phyloP scores from a whole-genome alignment of 129 eudicot species.

The Scalesia atractyloides region DNA sequence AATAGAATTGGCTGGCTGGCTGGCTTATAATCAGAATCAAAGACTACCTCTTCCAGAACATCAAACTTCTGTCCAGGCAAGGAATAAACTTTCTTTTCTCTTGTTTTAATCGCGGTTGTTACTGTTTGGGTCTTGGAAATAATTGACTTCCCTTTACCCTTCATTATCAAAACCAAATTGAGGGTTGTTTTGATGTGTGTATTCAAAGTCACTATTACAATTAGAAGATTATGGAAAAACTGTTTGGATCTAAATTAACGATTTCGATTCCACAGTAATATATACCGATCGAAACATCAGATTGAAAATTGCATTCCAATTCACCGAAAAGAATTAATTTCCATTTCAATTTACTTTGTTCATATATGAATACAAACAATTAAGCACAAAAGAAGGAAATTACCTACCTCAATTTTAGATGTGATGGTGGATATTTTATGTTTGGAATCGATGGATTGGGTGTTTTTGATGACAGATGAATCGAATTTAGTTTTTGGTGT shows the following conservation, averaged over 20 bases:
- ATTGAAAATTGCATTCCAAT: constrained; percentile 5
- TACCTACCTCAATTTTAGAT: constrained; percentile 69
- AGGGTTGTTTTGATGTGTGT: background rate
- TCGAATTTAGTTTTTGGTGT: constrained; percentile 47
- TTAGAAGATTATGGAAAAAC: background rate
- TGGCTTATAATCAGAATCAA: background rate
- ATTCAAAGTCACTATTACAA: background rate
- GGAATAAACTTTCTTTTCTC: constrained; percentile 76
- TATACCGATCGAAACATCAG: background rate
- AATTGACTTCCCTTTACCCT: constrained; percentile 69
- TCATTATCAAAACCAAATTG: constrained; percentile 39
- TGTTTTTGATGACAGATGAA: constrained; percentile 45
- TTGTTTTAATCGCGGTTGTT: constrained; percentile 44
- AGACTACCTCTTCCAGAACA: constrained; percentile 79
- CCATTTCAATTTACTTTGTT: background rate
- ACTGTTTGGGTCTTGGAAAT: constrained; percentile 43
- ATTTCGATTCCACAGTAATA: background rate
- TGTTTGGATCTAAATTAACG: no score
- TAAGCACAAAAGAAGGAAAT: background rate
- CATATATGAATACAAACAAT: background rate
- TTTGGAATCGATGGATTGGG: constrained; percentile 45
- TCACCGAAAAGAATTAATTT: background rate
- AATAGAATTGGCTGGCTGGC: background rate
- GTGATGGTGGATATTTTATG: constrained; percentile 30
- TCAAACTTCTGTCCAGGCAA: constrained; percentile 83